A percentile compares a stretch with the other conserved stretches of the same genome.
These are phyloP conservation scores for Neonectria hederae DNA, from an alignment of 2,329 filamentous ascomycete species.

Conservation along the genomic window DNA sequence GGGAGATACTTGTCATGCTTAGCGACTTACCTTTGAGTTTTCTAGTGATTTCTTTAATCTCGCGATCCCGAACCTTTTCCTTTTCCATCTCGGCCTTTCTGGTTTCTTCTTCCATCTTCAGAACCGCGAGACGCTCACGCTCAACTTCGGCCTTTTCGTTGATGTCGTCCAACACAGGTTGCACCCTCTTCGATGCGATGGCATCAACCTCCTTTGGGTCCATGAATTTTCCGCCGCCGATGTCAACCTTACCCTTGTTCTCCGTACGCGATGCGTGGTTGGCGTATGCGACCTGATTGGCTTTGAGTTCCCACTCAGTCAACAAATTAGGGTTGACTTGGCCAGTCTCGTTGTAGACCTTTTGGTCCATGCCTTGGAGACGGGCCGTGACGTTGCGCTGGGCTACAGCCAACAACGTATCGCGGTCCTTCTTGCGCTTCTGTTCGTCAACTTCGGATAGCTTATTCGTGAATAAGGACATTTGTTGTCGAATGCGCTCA, in stretches of 20 bases:
- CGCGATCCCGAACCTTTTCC: slow-evolving; percentile 60
- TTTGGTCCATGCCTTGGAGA: slow-evolving; percentile 83
- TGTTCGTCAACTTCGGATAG: slow-evolving; percentile 75
- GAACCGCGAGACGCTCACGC: slow-evolving; percentile 72
- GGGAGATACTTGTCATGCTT: background rate
- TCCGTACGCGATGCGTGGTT: slow-evolving; percentile 69
- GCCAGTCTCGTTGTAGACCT: slow-evolving; percentile 79
- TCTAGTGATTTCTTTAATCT: slow-evolving; percentile 62
- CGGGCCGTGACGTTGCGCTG: slow-evolving; percentile 85
- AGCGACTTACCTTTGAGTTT: slow-evolving; percentile 66
- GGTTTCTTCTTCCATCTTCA: slow-evolving; percentile 68
- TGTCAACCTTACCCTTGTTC: slow-evolving; percentile 66
- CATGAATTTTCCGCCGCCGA: slow-evolving; percentile 85
- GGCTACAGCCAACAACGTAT: slow-evolving; percentile 78
- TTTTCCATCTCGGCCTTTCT: slow-evolving; percentile 61
- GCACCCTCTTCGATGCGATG: slow-evolving; percentile 79
- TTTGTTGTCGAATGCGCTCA: slow-evolving; percentile 78
- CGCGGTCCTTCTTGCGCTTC: slow-evolving; percentile 79
- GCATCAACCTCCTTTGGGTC: slow-evolving; percentile 80
- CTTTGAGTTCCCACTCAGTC: slow-evolving; percentile 82
- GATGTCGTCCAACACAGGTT: slow-evolving; percentile 87
- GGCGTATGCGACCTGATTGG: slow-evolving; percentile 73
- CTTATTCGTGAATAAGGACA: slow-evolving; percentile 78
- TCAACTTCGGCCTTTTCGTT: slow-evolving; percentile 79
- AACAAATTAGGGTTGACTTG: slow-evolving; percentile 74